A percentile compares a stretch with the other conserved stretches of the same genome.
These are phyloP conservation scores for Acanthochlamys bracteata DNA, from an alignment of 106 monocot genomes.

Conservation along the genomic window DNA sequence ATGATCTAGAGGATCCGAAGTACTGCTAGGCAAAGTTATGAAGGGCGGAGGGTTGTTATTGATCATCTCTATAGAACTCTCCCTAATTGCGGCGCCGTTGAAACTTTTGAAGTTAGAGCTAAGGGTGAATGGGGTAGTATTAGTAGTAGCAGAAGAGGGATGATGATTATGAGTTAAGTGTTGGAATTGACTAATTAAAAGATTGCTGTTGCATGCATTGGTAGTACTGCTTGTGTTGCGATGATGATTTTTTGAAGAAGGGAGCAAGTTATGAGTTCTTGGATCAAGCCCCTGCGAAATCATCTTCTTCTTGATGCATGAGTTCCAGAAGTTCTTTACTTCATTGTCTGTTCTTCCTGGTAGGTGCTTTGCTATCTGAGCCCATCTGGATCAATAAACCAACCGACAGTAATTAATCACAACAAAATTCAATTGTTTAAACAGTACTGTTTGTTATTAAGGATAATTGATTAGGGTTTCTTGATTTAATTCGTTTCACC, in stretches of 20 bases:
- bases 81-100: slow-evolving; percentile 11
- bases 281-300: slow-evolving; percentile 83
- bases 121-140: slow-evolving; percentile 67
- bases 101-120: slow-evolving; percentile 32
- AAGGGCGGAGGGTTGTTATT: not conserved
- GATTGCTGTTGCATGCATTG: not conserved
- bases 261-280: slow-evolving; percentile 79
- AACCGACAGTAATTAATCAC: not conserved
- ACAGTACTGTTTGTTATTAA: not conserved
- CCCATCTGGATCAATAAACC: slow-evolving; percentile 47
- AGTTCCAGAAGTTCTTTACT: slow-evolving; percentile 86
- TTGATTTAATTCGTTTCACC: slow-evolving; percentile 16
- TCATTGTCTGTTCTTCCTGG: slow-evolving; percentile 80
- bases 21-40: slow-evolving; percentile 24
- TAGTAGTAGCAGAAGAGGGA: not conserved
- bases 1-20: not conserved
- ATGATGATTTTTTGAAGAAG: slow-evolving; percentile 17
- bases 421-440: not conserved
- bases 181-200: slow-evolving; percentile 17
- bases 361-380: slow-evolving; percentile 77
- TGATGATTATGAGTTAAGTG: not conserved
- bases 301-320: slow-evolving; percentile 76
- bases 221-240: not conserved
- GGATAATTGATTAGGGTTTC: not conserved
- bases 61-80: slow-evolving; percentile 13